Evolutionary conservation across 1,284 basidiomycete species (phyloP), one percentile per base, ranked within the genome.

Genomic region (Kalmanozyma brasiliensis): DNA sequence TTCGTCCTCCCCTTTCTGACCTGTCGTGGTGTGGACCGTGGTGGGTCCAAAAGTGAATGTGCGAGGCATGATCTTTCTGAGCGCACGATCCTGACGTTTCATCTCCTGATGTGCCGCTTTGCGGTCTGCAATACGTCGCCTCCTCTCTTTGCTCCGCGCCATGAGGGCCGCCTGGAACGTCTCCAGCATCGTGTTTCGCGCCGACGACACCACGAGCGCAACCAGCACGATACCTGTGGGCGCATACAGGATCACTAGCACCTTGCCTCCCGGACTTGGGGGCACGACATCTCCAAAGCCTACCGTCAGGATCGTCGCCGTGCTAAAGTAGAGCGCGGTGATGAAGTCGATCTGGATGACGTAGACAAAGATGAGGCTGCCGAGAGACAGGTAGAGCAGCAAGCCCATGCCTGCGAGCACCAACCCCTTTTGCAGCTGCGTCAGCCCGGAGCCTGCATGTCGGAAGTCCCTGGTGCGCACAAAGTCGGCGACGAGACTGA

Each of bases 281-380:
- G 90, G 89, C 4, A 84, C 80, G 41, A 92, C 88, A 77, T 93
- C 91, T 10, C 91, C 91, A 74, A 92, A 91, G 0, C 91, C 91
- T 33, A 92, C 87, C 2, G 81, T 79, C 38, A 79, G 87, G 47
- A 91, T 88, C 4, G 89, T 86, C 7, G 88, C 87, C 23, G 90
- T 84, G 5, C 88, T 88, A 76, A 84, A 10, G 87, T 85, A 80
- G 87, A 87, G 63, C 86, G 82, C 23, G 88, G 84, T 2, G 88
- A 91, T 86, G 43, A 75, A 74, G 33, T 61, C 64, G 40, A 67
- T 58, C 36, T 40, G 23, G 36, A 75, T 49, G 26, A 74, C 42
- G 38, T 67, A 57, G 2, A 62, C 53, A 43, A 65, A 77, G 43
- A 73, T 49, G 24, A 76, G 80, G 30, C 57, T 52, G 10, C 77